Evolutionary conservation across 2,329 filamentous ascomycete genomes (phyloP), one percentile per base, ranked within the genome.

Genomic region (Gyromitra esculenta): DNA sequence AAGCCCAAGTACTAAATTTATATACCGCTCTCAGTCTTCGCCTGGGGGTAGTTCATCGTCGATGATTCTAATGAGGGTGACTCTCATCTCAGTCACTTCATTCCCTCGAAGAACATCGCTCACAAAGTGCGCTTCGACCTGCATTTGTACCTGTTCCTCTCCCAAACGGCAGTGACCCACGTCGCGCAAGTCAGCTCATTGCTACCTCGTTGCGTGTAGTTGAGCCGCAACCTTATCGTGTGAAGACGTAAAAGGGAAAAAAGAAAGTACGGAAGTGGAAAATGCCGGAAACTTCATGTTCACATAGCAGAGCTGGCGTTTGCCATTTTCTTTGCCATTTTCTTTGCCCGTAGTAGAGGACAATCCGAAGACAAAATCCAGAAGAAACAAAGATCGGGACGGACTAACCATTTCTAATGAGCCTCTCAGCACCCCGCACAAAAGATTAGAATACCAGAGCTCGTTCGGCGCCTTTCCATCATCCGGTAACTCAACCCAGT

Each of bases 11-110:
- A 59, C 62, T 65, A 43, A 48, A 65, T 59, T 65, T 74, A 35
- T 69, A 74, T 64, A 54, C 31, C 37, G 13, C 48, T 31, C 75
- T 88, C 86, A 97, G 82, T 99, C 96, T 82, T 99, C 96, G 83
- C 98, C 96, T 7, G 93, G 94, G 25, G 96, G 96, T 86, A 99
- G 89, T 85, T 99, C 96, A 82, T 99, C 96, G 82, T 99, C 96
- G 81, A 99, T 97, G 83, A 97, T 97, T 81, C 95, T 89, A 81
- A 98, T 89, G 81, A 99, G 85, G 37, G 93, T 93, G 82, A 99
- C 91, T 82, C 95, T 89, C 92, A 99, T 97, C 86, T 99, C 96
- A 0, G 96, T 99, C 18, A 92, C 95, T 83, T 99, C 96, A 82
- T 97, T 95, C 1, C 96, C 96, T 73, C 94, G 90, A 76, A 99